Evolutionary conservation across 225 moss, liverwort and hornwort genomes (phyloP).

Genomic region (Rhytidiadelphus loreus): DNA sequence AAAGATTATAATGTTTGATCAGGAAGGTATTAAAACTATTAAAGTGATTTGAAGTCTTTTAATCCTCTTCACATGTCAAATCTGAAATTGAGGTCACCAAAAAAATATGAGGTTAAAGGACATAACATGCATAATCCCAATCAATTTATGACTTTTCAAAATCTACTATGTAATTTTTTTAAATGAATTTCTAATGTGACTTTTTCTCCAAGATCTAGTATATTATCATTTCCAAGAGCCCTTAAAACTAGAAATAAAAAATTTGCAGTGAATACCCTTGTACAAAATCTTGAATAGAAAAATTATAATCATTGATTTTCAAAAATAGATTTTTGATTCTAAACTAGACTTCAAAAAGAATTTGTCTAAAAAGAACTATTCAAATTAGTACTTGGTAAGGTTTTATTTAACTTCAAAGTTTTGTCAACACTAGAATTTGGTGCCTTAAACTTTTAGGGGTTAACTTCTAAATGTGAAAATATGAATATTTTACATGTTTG

Average conservation of each 20-base stretch:
- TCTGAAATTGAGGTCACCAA: neutral
- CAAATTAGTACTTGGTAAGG: neutral
- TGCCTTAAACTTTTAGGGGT: fast-evolving
- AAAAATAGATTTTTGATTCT: neutral
- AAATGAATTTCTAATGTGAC: neutral
- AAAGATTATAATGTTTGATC: neutral
- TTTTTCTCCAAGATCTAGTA: neutral
- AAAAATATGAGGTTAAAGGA: neutral
- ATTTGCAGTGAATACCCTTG: neutral
- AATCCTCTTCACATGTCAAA: neutral
- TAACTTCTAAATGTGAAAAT: neutral
- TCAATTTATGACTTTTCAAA: neutral
- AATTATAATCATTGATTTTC: neutral
- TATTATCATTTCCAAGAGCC: neutral
- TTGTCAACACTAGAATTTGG: neutral
- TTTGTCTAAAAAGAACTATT: neutral
- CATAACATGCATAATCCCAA: neutral
- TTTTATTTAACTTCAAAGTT: neutral
- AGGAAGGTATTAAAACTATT: neutral
- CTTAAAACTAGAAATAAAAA: neutral
- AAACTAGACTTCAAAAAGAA: neutral
- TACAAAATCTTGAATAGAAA: neutral
- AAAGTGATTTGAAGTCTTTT: neutral
- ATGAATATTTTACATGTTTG: neutral
- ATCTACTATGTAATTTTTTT: neutral